These are phyloP conservation scores for Zygosaccharomyces sapae DNA, from an alignment of 1,139 yeast species.

Conservation along the genomic window DNA sequence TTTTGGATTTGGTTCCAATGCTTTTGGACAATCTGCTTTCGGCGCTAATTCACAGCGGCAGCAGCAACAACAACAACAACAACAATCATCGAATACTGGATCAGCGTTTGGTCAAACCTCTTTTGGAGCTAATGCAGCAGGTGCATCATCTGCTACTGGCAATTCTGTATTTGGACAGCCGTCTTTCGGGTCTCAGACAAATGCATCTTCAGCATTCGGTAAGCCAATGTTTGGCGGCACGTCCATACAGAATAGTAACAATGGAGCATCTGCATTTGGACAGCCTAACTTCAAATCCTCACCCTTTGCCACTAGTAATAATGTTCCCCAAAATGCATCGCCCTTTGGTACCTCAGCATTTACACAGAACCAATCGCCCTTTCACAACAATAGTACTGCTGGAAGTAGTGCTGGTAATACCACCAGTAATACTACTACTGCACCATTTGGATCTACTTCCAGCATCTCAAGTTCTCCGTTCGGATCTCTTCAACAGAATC, in stretches of 20 bases:
- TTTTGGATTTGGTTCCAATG: too few species aligned
- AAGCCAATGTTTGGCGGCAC: conserved; percentile 6
- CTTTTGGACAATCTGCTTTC: too few species aligned
- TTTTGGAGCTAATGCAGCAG: too few species aligned
- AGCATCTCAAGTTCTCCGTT: conserved; percentile 8
- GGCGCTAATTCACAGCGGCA: too few species aligned
- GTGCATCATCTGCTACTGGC: too few species aligned
- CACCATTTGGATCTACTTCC: conserved; percentile 10
- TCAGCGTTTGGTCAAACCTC: too few species aligned
- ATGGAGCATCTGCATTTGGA: conserved; percentile 4
- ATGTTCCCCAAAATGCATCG: conserved; percentile 8
- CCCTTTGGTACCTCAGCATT: conserved; percentile 18
- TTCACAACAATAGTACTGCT: conserved; percentile 18
- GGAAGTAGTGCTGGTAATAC: too few species aligned
- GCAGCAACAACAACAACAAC: too few species aligned
- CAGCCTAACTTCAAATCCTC: conserved; percentile 10
- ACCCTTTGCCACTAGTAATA: conserved; percentile 18
- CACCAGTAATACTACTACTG: conserved; percentile 1
- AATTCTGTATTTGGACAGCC: too few species aligned
- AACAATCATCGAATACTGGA: too few species aligned
- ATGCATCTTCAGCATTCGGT: conserved; percentile 12
- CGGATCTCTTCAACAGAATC: conserved; percentile 7
- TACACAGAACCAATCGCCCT: conserved; percentile 21
- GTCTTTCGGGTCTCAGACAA: too few species aligned
- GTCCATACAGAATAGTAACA: conserved; percentile 3